Evolutionary conservation across 2,329 filamentous ascomycete genomes (phyloP).

Genomic region (Colletotrichum salicis): DNA sequence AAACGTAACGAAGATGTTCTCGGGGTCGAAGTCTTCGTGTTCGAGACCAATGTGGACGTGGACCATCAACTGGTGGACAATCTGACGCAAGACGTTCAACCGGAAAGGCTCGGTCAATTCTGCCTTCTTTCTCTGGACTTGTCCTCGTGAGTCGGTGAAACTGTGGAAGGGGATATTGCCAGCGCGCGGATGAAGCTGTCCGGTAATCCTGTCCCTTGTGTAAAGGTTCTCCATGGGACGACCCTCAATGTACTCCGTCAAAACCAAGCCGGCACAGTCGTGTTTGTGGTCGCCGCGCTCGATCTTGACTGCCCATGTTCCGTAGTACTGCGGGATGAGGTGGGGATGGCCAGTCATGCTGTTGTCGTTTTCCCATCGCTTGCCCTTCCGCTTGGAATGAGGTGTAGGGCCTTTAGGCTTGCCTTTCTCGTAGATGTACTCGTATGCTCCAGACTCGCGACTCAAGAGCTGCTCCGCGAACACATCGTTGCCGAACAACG

Average conservation of each 20-base stretch:
- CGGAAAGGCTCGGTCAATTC: neutral
- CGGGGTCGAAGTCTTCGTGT: neutral
- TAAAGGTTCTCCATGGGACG: neutral
- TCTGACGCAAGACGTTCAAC: neutral
- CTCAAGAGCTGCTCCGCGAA: no score
- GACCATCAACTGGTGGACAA: neutral
- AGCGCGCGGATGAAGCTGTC: no score
- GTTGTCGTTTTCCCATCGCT: no score
- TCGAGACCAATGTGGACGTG: neutral
- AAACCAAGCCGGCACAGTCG: neutral
- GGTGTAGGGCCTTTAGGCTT: no score
- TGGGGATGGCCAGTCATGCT: conserved; percentile 1
- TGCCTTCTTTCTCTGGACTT: neutral
- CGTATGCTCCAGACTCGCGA: neutral
- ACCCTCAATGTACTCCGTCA: neutral
- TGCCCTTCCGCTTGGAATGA: no score
- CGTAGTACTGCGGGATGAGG: conserved; percentile 2
- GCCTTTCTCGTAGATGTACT: neutral
- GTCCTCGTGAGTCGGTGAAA: no score
- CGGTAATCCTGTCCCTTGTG: no score
- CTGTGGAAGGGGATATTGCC: no score
- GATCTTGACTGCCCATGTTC: neutral
- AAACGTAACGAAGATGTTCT: no score
- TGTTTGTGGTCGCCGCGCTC: neutral
- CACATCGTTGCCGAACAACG: no score